Evolutionary conservation across 176 grass and related monocot species (phyloP), one percentile per base, ranked within the genome.

Genomic region (Rhynchospora breviuscula): DNA sequence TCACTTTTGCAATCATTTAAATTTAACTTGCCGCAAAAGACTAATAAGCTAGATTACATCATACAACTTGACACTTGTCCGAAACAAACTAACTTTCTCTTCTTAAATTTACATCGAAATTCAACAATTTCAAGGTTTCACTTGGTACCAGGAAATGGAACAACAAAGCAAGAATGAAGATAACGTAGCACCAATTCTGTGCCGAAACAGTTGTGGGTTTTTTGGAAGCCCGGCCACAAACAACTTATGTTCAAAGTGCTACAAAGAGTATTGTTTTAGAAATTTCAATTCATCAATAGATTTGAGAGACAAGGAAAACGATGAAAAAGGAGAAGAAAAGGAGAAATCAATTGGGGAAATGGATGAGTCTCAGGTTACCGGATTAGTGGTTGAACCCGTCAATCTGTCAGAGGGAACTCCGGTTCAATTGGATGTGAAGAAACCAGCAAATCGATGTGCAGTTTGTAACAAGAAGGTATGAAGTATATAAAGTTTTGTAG

Each of bases 191-290:
- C 87, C 87, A 9, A 84, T 81, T 70, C 90, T 68, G 1, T 95
- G 93, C 83, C 84, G 66, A 83, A 90, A 90, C 83, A 88, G 89
- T 73, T 97, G 91, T 59, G 89, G 93, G 75, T 93, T 89, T 85
- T 97, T 93, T 80, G 91, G 91, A 49, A 89, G 61, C 53, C 76
- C 87, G 1, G 86, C 81, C 6, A 89, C 93, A 21, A 69, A 81
- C 53, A 72, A 87, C 47, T 81, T 97, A 56, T 97, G 91, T 82
- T 97, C 87, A 29, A 88, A 81, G 70, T 93, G 91, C 89, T 91
- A 91, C 83, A 82, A 83, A 23, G 68, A 89, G 33, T 60, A 67
- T 63, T 85, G 35, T 62, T 68, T 89, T 67, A 85, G 52, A 57
- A 88, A 62, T 72, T 81, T 79, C 6, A 81, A 85, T 63, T 62